These are phyloP conservation scores for Neocucurbitaria cava DNA, from an alignment of 2,329 filamentous ascomycete genomes.

Conservation along the genomic window DNA sequence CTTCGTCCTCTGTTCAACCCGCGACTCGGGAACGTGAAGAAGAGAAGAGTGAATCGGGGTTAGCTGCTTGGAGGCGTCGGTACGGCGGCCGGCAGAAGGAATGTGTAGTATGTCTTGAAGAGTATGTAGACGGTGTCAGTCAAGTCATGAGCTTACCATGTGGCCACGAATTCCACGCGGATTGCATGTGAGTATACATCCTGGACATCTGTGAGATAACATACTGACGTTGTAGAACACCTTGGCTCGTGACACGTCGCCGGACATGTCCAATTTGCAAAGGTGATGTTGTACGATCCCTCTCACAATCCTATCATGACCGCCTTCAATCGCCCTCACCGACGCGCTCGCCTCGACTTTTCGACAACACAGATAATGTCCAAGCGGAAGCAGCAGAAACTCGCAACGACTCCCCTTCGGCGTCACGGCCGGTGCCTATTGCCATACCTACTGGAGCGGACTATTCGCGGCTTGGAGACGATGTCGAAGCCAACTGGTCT, in stretches of 20 bases:
- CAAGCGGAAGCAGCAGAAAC: conserved; percentile 55
- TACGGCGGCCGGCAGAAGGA: conserved; percentile 76
- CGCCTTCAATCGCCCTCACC: conserved; percentile 31
- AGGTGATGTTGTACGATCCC: conserved; percentile 80
- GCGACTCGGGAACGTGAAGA: conserved; percentile 49
- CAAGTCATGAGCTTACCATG: conserved; percentile 96
- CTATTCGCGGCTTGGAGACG: conserved; percentile 20
- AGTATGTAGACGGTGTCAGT: conserved; percentile 93
- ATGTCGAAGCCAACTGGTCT: conserved; percentile 46
- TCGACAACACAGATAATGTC: conserved; percentile 52
- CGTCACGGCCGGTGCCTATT: conserved; percentile 57
- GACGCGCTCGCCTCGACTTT: conserved; percentile 19
- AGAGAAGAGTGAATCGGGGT: conserved; percentile 60
- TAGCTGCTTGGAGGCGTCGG: conserved; percentile 62
- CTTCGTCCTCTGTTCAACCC: conserved; percentile 38
- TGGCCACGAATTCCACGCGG: conserved; percentile 95
- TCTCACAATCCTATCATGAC: conserved; percentile 45
- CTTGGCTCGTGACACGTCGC: conserved; percentile 93
- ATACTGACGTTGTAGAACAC: conserved; percentile 68
- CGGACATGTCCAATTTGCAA: conserved; percentile 99
- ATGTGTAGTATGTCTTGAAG: conserved; percentile 95
- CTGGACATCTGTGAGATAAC: not conserved
- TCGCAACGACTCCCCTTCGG: conserved; percentile 57
- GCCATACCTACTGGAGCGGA: conserved; percentile 18
- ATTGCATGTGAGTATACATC: conserved; percentile 85